phyloP scores from a whole-genome alignment of 1,139 yeast species.

The Magnusiomyces ingens region DNA sequence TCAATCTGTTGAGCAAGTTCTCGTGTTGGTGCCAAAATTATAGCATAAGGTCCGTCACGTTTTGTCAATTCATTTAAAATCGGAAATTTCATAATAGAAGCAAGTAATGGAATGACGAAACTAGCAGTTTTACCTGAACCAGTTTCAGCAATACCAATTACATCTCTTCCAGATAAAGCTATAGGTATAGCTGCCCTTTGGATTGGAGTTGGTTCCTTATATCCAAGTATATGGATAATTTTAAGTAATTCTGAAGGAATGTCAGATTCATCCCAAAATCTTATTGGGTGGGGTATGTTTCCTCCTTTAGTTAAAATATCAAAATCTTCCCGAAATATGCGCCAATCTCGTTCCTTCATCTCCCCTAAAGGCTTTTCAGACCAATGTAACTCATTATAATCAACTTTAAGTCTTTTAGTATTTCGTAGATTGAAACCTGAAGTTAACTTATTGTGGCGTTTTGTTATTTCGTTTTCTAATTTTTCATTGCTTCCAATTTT shows the following conservation, averaged over 20 bases:
- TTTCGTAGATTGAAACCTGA: neutral
- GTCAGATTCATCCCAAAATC: constrained; percentile 63
- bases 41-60: constrained; percentile 55
- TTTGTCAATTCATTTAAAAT: constrained; percentile 35
- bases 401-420: constrained; percentile 11
- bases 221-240: constrained; percentile 40
- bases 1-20: constrained; percentile 88
- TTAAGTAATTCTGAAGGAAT: constrained; percentile 42
- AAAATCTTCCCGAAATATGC: constrained; percentile 75
- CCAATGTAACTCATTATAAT: constrained; percentile 53
- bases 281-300: constrained; percentile 50
- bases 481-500: neutral
- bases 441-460: constrained; percentile 15
- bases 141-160: constrained; percentile 90
- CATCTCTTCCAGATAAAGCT: constrained; percentile 53
- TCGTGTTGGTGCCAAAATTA: constrained; percentile 85
- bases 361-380: constrained; percentile 50
- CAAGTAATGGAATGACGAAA: constrained; percentile 65
- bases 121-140: constrained; percentile 95
- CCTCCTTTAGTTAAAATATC: constrained; percentile 57
- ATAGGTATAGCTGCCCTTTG: constrained; percentile 85
- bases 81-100: constrained; percentile 48
- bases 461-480: constrained; percentile 24
- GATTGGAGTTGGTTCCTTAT: constrained; percentile 71
- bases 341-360: constrained; percentile 86